A percentile compares a stretch with the other conserved stretches of the same genome.
Evolutionary conservation across 192 early-diverging fungal genomes (phyloP).

Genomic region (Lobosporangium transversale): DNA sequence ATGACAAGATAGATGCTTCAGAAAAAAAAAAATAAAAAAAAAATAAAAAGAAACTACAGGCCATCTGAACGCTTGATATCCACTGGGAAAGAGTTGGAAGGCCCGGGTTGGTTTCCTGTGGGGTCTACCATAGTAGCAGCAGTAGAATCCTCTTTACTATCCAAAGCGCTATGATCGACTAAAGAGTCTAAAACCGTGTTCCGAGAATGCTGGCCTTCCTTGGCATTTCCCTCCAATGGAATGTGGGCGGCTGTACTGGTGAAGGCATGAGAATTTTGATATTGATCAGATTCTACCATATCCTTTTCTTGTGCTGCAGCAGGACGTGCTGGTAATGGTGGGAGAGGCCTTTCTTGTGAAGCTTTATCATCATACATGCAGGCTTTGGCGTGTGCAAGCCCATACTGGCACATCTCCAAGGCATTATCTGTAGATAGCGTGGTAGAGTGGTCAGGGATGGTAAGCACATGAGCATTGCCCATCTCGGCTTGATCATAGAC

Average conservation of each 20-base stretch:
- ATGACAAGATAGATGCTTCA: no score
- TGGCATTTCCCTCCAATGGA: neutral
- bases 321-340: neutral
- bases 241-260: no score
- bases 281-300: neutral
- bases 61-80: neutral
- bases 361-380: neutral
- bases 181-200: neutral
- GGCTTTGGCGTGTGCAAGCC: neutral
- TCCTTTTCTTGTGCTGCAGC: no score
- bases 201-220: neutral
- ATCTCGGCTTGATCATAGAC: neutral
- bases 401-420: neutral
- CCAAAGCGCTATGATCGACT: neutral
- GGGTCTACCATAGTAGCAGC: neutral
- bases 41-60: no score
- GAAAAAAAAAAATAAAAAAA: no score
- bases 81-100: neutral
- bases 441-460: neutral
- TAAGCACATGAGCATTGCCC: slow-evolving; percentile 4
- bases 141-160: neutral
- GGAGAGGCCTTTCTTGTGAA: neutral
- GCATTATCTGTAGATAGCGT: neutral
- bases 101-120: neutral
- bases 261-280: neutral